phyloP scores from a whole-genome alignment of 768 basidiomycete species.

The Mycena kentingensis region DNA sequence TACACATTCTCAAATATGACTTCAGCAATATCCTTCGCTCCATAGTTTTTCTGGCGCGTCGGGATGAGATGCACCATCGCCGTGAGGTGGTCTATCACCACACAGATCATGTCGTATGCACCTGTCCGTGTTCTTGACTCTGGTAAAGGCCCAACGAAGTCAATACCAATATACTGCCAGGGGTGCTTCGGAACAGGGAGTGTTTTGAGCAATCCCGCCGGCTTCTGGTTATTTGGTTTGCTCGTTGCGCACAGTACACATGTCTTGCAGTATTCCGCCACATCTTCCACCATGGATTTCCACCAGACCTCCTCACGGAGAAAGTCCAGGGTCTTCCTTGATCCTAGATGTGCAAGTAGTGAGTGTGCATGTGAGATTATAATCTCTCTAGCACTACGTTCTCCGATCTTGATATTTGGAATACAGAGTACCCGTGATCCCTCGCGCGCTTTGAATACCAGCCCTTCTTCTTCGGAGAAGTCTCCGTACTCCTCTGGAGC shows the following conservation, averaged over 20 bases:
- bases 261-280: conserved; percentile 3
- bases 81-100: conserved; percentile 26
- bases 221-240: conserved; percentile 20
- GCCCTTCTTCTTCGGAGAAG: conserved; percentile 27
- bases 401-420: conserved; percentile 22
- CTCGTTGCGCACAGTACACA: conserved; percentile 21
- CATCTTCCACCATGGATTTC: conserved; percentile 10
- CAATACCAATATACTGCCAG: conserved; percentile 28
- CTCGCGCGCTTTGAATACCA: conserved; percentile 20
- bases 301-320: conserved; percentile 15
- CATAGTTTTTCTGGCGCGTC: conserved; percentile 22
- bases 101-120: conserved; percentile 26
- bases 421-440: conserved; percentile 22
- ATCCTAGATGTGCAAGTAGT: conserved; percentile 37
- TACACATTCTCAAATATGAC: conserved; percentile 21
- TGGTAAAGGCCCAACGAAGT: conserved; percentile 29
- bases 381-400: conserved; percentile 22
- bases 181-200: conserved; percentile 21
- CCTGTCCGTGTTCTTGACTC: conserved; percentile 22
- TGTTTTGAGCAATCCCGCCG: conserved; percentile 18
- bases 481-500: conserved; percentile 28
- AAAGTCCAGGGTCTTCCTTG: conserved; percentile 29
- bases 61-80: conserved; percentile 29
- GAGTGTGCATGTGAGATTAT: conserved; percentile 39
- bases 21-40: conserved; percentile 24